Conservation (phyloP, 805 yeast genomes). For the Scheffersomyces amazonensis region DNA sequence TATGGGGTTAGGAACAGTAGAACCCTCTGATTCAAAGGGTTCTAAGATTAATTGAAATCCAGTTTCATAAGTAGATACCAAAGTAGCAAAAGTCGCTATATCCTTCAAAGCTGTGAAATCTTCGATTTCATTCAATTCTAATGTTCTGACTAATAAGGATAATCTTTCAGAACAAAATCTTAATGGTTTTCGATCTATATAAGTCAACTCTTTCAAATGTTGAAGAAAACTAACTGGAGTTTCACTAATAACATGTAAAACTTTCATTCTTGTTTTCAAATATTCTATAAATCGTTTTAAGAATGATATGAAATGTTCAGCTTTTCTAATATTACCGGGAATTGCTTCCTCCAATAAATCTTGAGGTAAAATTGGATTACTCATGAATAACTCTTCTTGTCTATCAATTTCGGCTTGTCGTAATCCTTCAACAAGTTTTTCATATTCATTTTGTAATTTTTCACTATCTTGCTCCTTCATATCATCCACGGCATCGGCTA, state of each 20-base stretch:
- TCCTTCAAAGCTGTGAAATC: conserved; percentile 92
- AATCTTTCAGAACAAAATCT: conserved; percentile 90
- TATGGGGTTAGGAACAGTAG: conserved; percentile 95
- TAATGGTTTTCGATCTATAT: conserved; percentile 87
- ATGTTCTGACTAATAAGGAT: conserved; percentile 81
- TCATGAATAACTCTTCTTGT: conserved; percentile 67
- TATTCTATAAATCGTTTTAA: conserved; percentile 91
- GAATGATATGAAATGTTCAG: conserved; percentile 94
- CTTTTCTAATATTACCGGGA: conserved; percentile 96
- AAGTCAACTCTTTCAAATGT: conserved; percentile 90
- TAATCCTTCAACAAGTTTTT: conserved; percentile 84
- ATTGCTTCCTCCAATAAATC: conserved; percentile 89
- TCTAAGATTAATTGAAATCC: conserved; percentile 92
- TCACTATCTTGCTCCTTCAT: conserved; percentile 81
- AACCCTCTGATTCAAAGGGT: conserved; percentile 91
- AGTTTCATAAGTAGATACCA: conserved; percentile 89
- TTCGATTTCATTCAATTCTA: conserved; percentile 84
- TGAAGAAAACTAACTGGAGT: conserved; percentile 91
- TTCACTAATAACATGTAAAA: conserved; percentile 94
- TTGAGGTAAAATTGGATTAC: conserved; percentile 82
- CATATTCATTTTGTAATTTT: conserved; percentile 86
- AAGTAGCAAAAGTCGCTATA: conserved; percentile 94
- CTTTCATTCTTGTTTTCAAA: conserved; percentile 95
- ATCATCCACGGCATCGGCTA: conserved; percentile 79
- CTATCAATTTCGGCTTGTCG: conserved; percentile 72